These are phyloP conservation scores for Rhododendron mucronatum DNA, from an alignment of 148 eudicot species.

Conservation along the genomic window DNA sequence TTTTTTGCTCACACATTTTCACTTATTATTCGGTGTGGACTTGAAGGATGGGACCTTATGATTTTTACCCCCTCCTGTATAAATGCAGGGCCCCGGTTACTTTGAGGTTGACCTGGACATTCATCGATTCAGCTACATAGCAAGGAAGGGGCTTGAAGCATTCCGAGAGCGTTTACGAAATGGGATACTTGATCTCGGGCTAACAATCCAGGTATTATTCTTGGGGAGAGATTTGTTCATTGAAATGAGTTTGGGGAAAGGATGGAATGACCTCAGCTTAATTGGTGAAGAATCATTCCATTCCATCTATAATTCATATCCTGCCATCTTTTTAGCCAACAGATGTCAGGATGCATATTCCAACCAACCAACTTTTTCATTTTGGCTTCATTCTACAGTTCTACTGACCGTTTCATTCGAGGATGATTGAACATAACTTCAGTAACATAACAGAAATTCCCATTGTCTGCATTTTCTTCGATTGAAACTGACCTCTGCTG, in stretches of 20 bases:
- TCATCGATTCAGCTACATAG: slow-evolving; percentile 82
- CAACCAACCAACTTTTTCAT: background rate
- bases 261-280: background rate
- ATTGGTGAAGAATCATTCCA: background rate
- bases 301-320: background rate
- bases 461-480: background rate
- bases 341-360: background rate
- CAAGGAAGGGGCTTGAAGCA: slow-evolving; percentile 82
- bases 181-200: slow-evolving; percentile 67
- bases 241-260: background rate
- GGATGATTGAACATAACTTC: background rate
- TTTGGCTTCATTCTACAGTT: background rate
- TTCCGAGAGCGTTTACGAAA: slow-evolving; percentile 56
- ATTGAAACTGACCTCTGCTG: background rate
- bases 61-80: background rate
- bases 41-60: background rate
- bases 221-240: background rate
- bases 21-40: background rate
- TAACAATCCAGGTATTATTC: slow-evolving; percentile 55
- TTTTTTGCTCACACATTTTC: background rate
- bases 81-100: slow-evolving; percentile 63
- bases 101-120: slow-evolving; percentile 89
- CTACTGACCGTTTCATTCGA: background rate
- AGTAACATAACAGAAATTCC: background rate
- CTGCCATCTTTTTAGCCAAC: background rate